phyloP scores from a whole-genome alignment of 1,139 yeast genomes.

The Saccharomyces hybrid region DNA sequence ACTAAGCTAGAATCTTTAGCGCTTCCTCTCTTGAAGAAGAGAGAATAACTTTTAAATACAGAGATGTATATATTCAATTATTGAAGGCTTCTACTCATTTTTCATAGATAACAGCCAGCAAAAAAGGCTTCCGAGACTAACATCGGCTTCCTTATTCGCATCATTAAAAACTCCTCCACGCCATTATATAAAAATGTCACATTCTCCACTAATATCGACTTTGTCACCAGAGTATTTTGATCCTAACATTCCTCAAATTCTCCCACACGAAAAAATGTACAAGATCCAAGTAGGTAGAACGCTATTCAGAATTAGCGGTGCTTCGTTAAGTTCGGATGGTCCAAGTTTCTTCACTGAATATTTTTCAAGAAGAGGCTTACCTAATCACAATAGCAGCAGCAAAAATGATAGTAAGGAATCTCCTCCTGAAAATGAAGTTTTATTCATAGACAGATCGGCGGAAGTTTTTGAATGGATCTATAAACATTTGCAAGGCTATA shows the following conservation, averaged over 20 bases:
- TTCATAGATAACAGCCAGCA: not conserved
- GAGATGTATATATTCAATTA: not conserved
- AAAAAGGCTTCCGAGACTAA: not conserved
- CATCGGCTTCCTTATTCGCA: not conserved
- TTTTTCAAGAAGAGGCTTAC: slow-evolving; percentile 25
- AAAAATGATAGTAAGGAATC: not conserved
- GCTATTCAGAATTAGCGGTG: slow-evolving; percentile 59
- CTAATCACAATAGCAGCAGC: not conserved
- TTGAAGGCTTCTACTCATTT: not conserved
- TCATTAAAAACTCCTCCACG: not conserved
- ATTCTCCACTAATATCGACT: not conserved
- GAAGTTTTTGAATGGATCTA: slow-evolving; percentile 58
- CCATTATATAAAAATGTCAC: not conserved
- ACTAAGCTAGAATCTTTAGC: not conserved
- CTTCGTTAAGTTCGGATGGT: slow-evolving; percentile 73
- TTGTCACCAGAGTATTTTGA: slow-evolving; percentile 14
- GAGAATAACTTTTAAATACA: not conserved
- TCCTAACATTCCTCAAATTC: slow-evolving; percentile 44
- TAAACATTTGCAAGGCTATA: slow-evolving; percentile 72
- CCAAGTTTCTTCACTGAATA: slow-evolving; percentile 45
- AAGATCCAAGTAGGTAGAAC: slow-evolving; percentile 66
- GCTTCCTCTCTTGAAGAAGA: not conserved
- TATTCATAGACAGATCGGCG: slow-evolving; percentile 78
- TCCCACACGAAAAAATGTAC: slow-evolving; percentile 62
- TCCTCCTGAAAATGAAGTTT: slow-evolving; percentile 33